These are phyloP conservation scores for Tolypocladium ophioglossoides DNA, from an alignment of 2,329 filamentous ascomycete species.

Conservation along the genomic window DNA sequence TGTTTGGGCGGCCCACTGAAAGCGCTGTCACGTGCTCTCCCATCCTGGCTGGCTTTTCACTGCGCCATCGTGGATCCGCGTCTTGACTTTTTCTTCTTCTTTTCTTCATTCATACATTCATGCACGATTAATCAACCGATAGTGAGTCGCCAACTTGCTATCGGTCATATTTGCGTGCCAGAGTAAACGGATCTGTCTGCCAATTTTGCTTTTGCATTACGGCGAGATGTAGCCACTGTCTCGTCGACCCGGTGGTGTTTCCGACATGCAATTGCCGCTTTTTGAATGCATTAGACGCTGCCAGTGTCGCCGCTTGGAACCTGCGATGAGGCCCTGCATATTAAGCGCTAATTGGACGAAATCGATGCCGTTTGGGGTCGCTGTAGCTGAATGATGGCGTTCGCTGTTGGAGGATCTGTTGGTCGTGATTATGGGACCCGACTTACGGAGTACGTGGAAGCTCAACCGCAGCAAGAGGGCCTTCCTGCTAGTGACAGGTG, in stretches of 20 bases:
- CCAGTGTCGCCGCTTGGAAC: not conserved
- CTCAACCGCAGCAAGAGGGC: not conserved
- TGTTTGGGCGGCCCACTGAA: not conserved
- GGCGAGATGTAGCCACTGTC: slow-evolving; percentile 11
- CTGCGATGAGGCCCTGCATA: not conserved
- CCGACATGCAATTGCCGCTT: slow-evolving; percentile 14
- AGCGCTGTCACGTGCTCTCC: not conserved
- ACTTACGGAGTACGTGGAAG: not conserved
- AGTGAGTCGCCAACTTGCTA: slow-evolving; percentile 36
- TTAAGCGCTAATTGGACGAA: no score
- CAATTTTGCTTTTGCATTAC: slow-evolving; percentile 10
- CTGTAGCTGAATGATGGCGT: not conserved
- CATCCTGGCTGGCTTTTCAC: not conserved
- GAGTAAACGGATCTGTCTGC: slow-evolving; percentile 28
- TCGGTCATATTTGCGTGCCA: slow-evolving; percentile 54
- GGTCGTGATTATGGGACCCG: not conserved
- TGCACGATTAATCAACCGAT: slow-evolving; percentile 54
- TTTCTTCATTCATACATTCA: slow-evolving; percentile 26
- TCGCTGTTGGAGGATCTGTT: not conserved
- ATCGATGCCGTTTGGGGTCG: not conserved
- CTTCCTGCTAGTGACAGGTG: not conserved
- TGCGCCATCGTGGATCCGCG: not conserved
- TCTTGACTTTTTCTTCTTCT: slow-evolving; percentile 11
- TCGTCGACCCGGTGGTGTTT: slow-evolving; percentile 16
- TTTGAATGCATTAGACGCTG: not conserved